Base-by-base conservation (phyloP, 2,329 filamentous ascomycete species). In the Monilinia fructigena region DNA sequence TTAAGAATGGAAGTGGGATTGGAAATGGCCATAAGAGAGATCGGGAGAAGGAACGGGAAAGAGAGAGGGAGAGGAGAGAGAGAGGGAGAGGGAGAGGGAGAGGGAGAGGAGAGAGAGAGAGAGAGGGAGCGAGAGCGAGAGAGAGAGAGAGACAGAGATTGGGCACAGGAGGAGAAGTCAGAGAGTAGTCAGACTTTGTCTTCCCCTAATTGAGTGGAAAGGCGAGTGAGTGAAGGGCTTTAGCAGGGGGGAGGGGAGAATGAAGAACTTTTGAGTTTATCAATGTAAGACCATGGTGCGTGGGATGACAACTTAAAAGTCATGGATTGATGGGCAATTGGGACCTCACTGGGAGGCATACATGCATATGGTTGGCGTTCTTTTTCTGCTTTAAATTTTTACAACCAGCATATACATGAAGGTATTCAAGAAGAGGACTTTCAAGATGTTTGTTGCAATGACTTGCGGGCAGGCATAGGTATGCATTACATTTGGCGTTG, bases 121-220 rank as follows among this genome's bases (percentile, higher is more conserved):
- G 48, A 31, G 3, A 31, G 50, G 5, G 18, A 47, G 28, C 26
- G 47, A 11, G 47, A 53, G 16, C 35, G 28, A 31, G 54, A 66
- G 7, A 40, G 63, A 14, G 47, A 66, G 16, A 23, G 45, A 26
- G 35, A 53, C 28, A 60, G 54, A 23, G 56, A 66, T 26, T 54
- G 59, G 60, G 48, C 48, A 62, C n/a, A 31, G 42, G 64, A 66
- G 40, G 52, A 53, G n/a, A 61, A 66, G 26, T 48, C 40, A 28
- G 65, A 66, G 45, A 63, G 56, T 28, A 66, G 65, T 63, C 65
- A 66, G 31, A 66, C 65, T 38, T 56, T 66, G 23, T 63, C 58
- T 7, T 56, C 52, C n/a, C 65, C 65, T 1, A 66, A 66, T 62
- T 66, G 40, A 66, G 14, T 3, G 20, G 35, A 16, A n/a, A 31